Evolutionary conservation across 352 stramenopile species (phyloP).

Genomic region (Pythium myriotylum): DNA sequence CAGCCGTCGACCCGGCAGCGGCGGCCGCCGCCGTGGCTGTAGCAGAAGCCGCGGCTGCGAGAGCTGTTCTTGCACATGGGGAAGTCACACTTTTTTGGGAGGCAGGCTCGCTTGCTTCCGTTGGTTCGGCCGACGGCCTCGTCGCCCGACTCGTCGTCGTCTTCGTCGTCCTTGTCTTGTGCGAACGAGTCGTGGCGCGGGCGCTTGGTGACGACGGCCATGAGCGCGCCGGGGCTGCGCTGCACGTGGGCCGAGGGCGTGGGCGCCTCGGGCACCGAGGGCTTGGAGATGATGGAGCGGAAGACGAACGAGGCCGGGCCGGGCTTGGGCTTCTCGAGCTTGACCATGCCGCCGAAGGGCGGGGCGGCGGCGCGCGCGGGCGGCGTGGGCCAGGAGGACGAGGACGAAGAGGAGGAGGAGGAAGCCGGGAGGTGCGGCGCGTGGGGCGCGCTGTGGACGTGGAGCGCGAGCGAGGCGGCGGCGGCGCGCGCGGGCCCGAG

Average conservation of each 20-base stretch:
- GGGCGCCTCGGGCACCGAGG: slow-evolving; percentile 14
- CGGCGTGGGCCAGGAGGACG: slow-evolving; percentile 13
- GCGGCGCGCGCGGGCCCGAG: slow-evolving; percentile 22
- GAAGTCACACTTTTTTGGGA: slow-evolving; percentile 85
- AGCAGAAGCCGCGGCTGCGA: slow-evolving; percentile 77
- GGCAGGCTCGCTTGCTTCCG: slow-evolving; percentile 57
- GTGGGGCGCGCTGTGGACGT: slow-evolving; percentile 16
- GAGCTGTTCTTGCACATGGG: slow-evolving; percentile 86
- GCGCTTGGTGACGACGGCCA: slow-evolving; percentile 22
- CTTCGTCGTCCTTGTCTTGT: slow-evolving; percentile 21
- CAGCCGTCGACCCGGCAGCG: slow-evolving; percentile 69
- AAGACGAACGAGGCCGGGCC: slow-evolving; percentile 11
- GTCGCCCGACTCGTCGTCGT: slow-evolving; percentile 20
- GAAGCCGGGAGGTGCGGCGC: neutral
- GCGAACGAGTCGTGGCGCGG: slow-evolving; percentile 17
- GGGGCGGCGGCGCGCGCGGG: neutral
- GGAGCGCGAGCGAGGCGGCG: slow-evolving; percentile 21
- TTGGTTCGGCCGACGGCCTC: neutral
- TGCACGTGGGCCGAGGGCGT: slow-evolving; percentile 21
- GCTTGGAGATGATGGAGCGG: slow-evolving; percentile 19
- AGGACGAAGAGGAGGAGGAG: too few species aligned
- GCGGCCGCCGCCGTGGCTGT: slow-evolving; percentile 70
- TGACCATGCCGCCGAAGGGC: slow-evolving; percentile 26
- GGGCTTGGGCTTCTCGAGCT: slow-evolving; percentile 19
- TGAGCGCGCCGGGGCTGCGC: slow-evolving; percentile 10